Percentiles rank a stretch among this genome's conserved stretches.
These are phyloP conservation scores for Kwoniella newhampshirensis DNA, from an alignment of 768 basidiomycete species.

Conservation along the genomic window DNA sequence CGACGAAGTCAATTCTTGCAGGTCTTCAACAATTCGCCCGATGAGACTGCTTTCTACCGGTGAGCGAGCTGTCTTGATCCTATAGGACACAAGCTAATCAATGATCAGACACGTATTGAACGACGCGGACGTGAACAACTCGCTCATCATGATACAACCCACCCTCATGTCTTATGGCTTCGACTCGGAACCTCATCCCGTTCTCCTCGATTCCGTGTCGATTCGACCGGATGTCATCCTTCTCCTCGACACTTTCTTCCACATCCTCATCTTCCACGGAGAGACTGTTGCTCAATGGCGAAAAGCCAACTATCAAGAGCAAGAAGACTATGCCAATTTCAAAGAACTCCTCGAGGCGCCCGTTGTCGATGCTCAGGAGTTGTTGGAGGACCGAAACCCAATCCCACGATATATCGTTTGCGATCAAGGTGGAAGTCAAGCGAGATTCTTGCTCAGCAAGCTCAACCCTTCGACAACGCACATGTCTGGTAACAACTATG, in stretches of 20 bases:
- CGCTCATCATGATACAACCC: constrained; percentile 98
- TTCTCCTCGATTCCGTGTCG: constrained; percentile 92
- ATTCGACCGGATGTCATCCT: constrained; percentile 96
- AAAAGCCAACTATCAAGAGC: constrained; percentile 96
- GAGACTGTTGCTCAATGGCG: constrained; percentile 96
- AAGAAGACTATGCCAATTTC: constrained; percentile 98
- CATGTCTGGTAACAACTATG: constrained; percentile 72
- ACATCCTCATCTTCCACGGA: constrained; percentile 99
- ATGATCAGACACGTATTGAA: constrained; percentile 78
- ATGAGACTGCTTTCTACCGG: constrained; percentile 99
- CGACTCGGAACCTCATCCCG: constrained; percentile 82
- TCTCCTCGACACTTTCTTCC: constrained; percentile 98
- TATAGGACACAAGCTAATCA: constrained; percentile 3
- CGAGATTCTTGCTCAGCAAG: constrained; percentile 94
- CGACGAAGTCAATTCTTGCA: constrained; percentile 96
- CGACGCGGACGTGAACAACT: constrained; percentile 98
- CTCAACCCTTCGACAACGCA: constrained; percentile 98
- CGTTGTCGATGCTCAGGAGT: constrained; percentile 85
- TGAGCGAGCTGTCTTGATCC: constrained; percentile 51
- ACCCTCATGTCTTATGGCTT: constrained; percentile 98
- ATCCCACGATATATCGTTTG: constrained; percentile 97
- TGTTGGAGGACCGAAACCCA: constrained; percentile 91
- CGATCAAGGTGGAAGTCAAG: constrained; percentile 95
- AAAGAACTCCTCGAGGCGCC: constrained; percentile 87
- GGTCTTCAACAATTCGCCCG: constrained; percentile 99